A percentile compares a stretch with the other conserved stretches of the same genome.
Conservation (phyloP, 331 rosid genomes). For the Phaseolus coccineus region DNA sequence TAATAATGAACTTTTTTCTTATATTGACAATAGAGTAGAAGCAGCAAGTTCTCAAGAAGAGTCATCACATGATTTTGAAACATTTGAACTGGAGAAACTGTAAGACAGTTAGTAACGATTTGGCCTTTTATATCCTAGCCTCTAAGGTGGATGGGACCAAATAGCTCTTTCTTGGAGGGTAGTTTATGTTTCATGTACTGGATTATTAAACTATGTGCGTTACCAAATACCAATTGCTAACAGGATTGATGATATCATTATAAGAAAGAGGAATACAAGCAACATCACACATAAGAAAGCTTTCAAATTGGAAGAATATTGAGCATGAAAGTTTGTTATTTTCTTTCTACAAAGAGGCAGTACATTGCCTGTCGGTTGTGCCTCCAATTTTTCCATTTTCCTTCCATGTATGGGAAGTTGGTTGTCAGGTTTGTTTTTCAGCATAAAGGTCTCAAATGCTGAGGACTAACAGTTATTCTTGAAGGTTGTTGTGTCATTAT, state of each 20-base stretch:
- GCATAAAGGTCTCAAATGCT: slow-evolving; percentile 9
- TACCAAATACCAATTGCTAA: slow-evolving; percentile 7
- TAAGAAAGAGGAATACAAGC: not conserved
- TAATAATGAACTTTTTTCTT: not conserved
- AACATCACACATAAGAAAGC: not conserved
- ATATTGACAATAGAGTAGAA: not conserved
- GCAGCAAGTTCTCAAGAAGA: not conserved
- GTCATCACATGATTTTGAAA: not conserved
- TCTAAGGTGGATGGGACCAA: not conserved
- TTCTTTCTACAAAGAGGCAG: not conserved
- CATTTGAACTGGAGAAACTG: not conserved
- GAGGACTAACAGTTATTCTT: slow-evolving; percentile 13
- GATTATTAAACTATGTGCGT: not conserved
- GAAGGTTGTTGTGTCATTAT: slow-evolving; percentile 1
- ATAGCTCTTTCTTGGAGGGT: slow-evolving; percentile 2
- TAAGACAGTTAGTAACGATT: not conserved
- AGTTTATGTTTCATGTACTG: not conserved
- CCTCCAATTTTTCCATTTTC: not conserved
- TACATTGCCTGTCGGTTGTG: not conserved
- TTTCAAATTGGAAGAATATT: slow-evolving; percentile 8
- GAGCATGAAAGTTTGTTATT: not conserved
- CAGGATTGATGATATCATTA: slow-evolving; percentile 6
- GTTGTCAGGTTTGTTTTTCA: slow-evolving; percentile 6
- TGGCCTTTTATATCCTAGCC: not conserved
- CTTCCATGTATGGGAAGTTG: not conserved